Evolutionary conservation across 495 filamentous ascomycete species (phyloP), one percentile per base, ranked within the genome.

Genomic region (Penicillium fimorum): DNA sequence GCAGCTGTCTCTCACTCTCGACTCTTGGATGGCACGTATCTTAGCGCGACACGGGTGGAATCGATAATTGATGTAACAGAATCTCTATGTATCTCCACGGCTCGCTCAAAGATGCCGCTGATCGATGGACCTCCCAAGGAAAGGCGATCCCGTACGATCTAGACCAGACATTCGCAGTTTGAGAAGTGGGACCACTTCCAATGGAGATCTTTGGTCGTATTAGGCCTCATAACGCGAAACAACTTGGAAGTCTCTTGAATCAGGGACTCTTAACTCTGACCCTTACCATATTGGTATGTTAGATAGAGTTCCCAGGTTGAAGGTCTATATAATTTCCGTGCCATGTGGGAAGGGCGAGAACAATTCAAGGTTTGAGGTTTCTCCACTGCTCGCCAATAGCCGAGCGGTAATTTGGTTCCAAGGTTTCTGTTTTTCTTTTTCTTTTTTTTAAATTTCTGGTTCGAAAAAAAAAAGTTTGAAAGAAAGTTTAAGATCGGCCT

Each of bases 401-500:
- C 49, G 49, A 51, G 49, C 49, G 35, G 35, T 41, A 41, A 51
- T 41, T 51, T 51, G 5, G 10, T 27, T 25, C 12, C 13, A 35
- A 5, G 4, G 30, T 32, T 32, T 32, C 30, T 32, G 15, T 41
- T 18, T 15, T 15, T 20, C 37, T 40, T 4, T 37, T 9, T 22
- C 18, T 47, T 33, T 33, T 24, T 29, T 13, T 15, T 42, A 11
- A 1, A 5, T 35, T 35, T 13, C 12, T 12, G 13, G 4, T 35
- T 35, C 12, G 10, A 32, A 55, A 55, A 50, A 58, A 40, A 44
- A 35, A 35, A 13, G 5, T n/a, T n/a, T 7, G 15, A 58, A 55
- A 48, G 47, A 55, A 41, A 56, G 56, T 62, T 65, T 60, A 56
- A 50, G 56, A 58, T 63, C 60, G 60, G 63, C 50, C 57, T 66